phyloP scores from a whole-genome alignment of 2,329 filamentous ascomycete species.

The Hymenoscyphus fraxineus region DNA sequence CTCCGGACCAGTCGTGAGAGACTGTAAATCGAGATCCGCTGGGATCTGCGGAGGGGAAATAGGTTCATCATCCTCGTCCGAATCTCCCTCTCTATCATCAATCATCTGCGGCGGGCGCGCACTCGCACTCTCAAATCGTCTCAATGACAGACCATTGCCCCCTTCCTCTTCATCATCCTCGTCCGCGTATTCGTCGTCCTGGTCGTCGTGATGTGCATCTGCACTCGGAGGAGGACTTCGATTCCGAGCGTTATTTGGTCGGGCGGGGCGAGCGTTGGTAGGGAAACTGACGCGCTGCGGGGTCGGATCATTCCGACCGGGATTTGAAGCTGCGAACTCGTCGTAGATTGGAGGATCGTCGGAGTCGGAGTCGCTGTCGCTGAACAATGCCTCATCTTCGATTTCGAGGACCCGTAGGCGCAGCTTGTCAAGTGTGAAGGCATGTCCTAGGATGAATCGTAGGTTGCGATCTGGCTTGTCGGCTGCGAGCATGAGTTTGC shows the following conservation, averaged over 20 bases:
- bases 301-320: neutral
- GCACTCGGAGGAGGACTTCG: constrained; percentile 18
- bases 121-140: constrained; percentile 20
- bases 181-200: constrained; percentile 16
- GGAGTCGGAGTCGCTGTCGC: neutral
- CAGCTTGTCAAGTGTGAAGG: constrained; percentile 27
- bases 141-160: constrained; percentile 18
- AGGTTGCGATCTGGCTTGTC: constrained; percentile 24
- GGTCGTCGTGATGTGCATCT: constrained; percentile 4
- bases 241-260: constrained; percentile 3
- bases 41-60: constrained; percentile 8
- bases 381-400: constrained; percentile 16
- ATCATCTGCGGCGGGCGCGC: constrained; percentile 23
- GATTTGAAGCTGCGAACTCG: neutral
- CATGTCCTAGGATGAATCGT: constrained; percentile 26
- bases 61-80: constrained; percentile 14
- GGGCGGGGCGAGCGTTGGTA: neutral
- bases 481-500: constrained; percentile 24
- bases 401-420: constrained; percentile 24
- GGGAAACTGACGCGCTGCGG: constrained; percentile 12
- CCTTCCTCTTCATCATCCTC: constrained; percentile 20
- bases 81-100: constrained; percentile 16
- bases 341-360: constrained; percentile 3
- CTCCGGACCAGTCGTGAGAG: constrained; percentile 15
- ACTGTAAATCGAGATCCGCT: constrained; percentile 19